These are phyloP conservation scores for Cryphonectria radicalis DNA, from an alignment of 2,329 filamentous ascomycete genomes.

Conservation along the genomic window DNA sequence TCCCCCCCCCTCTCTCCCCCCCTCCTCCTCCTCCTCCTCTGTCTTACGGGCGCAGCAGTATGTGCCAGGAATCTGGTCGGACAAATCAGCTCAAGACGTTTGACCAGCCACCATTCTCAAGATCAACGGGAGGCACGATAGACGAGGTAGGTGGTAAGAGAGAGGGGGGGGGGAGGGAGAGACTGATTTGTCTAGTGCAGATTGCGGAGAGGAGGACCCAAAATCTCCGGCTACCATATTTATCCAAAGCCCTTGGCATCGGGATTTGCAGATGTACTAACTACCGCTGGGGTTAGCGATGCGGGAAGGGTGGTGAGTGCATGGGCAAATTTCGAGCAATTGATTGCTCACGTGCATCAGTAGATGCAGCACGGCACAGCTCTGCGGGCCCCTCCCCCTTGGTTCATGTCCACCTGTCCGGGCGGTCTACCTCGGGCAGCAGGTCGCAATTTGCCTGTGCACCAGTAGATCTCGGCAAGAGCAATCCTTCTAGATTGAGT, in stretches of 20 bases:
- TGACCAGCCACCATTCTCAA: background rate
- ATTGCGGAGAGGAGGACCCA: background rate
- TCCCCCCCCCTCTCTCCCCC: background rate
- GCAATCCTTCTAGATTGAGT: background rate
- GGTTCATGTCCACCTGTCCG: background rate
- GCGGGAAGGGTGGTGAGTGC: background rate
- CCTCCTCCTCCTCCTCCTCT: background rate
- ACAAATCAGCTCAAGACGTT: background rate
- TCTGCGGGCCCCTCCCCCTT: background rate
- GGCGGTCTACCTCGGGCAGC: background rate
- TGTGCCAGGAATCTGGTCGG: constrained; percentile 6
- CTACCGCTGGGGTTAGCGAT: background rate
- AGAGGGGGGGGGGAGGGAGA: too few species aligned
- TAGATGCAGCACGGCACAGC: background rate
- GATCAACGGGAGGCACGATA: background rate
- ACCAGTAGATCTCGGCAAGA: background rate
- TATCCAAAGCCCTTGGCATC: background rate
- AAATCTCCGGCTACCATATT: background rate
- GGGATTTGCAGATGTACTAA: background rate
- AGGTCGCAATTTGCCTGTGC: background rate
- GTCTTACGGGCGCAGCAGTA: background rate
- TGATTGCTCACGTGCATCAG: background rate
- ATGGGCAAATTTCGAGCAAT: background rate
- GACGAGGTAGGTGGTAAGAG: background rate
- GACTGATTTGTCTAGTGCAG: background rate